phyloP scores from a whole-genome alignment of 805 yeast genomes.

The Saturnispora ahearnii region DNA sequence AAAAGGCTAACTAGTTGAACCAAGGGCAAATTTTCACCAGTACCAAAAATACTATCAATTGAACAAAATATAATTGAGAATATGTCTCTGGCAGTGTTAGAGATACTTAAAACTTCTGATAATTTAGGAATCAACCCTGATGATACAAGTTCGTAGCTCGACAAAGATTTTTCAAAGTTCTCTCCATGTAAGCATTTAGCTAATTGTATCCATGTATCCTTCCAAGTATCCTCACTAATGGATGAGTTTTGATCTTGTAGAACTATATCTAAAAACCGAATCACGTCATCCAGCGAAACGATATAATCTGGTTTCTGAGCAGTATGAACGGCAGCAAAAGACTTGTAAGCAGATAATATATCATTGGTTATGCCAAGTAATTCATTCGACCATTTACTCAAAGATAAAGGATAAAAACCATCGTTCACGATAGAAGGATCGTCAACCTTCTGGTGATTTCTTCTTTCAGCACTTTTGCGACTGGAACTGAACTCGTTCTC shows the following conservation, averaged over 20 bases:
- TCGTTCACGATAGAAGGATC: constrained; percentile 11
- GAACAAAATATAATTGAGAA: constrained; percentile 39
- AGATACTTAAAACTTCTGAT: constrained; percentile 26
- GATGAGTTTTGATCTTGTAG: not conserved
- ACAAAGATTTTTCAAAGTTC: constrained; percentile 27
- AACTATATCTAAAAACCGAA: constrained; percentile 3
- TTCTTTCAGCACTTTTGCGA: constrained; percentile 4
- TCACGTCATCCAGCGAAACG: constrained; percentile 2
- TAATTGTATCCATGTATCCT: constrained; percentile 32
- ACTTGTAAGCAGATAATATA: not conserved
- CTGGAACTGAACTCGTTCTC: constrained; percentile 13
- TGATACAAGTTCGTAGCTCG: constrained; percentile 67
- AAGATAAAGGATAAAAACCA: constrained; percentile 13
- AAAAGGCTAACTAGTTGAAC: constrained; percentile 44
- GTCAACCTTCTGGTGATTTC: constrained; percentile 16
- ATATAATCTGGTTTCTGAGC: not conserved
- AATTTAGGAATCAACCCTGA: constrained; percentile 53
- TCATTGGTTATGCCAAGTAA: constrained; percentile 1
- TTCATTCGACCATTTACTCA: constrained; percentile 2
- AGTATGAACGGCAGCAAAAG: not conserved
- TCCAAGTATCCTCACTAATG: constrained; percentile 27
- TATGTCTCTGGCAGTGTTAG: constrained; percentile 27
- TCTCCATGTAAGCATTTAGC: constrained; percentile 9
- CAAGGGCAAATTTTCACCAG: constrained; percentile 28
- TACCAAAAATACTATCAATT: constrained; percentile 24